Evolutionary conservation across 495 filamentous ascomycete genomes (phyloP), one percentile per base, ranked within the genome.

Genomic region (Penicillium bovifimosum): DNA sequence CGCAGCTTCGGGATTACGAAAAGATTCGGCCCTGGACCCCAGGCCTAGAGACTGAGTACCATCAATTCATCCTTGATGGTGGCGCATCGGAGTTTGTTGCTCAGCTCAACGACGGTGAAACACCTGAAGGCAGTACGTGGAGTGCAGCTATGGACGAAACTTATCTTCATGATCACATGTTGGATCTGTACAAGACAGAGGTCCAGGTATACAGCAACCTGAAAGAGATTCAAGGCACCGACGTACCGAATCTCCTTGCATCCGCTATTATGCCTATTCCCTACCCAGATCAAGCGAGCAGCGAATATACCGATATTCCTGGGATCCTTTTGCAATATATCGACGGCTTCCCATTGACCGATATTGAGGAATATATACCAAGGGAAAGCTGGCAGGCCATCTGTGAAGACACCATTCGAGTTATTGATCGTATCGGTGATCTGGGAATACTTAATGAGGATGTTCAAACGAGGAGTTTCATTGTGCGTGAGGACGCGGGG

Each of bases 401-500:
- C 16, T 66, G 60, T 36, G 54, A 68, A 36, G 58, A 66, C 5
- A 59, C 63, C 7, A 59, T 66, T 42, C 41, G 28, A 26, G 50
- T 68, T 38, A 6, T 66, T 17, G 9, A 61, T 46, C 17, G 26
- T 2, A 38, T 64, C 6, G 48, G 54, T 29, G 61, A 65, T 42
- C 36, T 41, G 13, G 58, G 62, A 20, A 61, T 72, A 31, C 40
- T 64, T 4, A 68, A 69, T 41, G 14, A 54, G 31, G 64, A 68
- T 61, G 55, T 63, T 7, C 56, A 60, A 38, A 43, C 57, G 4
- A 51, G 55, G 20, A 71, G 47, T 32, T 66, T 72, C 16, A 60
- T 71, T 17, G 62, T 71, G 38, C 47, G 33, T 2, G 18, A 45
- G 20, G 7, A 43, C n/a, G 3, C 28, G 11, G 41, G 41, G 5